Evolutionary conservation across 805 yeast genomes (phyloP).

Genomic region (Cephaloascus fragrans): DNA sequence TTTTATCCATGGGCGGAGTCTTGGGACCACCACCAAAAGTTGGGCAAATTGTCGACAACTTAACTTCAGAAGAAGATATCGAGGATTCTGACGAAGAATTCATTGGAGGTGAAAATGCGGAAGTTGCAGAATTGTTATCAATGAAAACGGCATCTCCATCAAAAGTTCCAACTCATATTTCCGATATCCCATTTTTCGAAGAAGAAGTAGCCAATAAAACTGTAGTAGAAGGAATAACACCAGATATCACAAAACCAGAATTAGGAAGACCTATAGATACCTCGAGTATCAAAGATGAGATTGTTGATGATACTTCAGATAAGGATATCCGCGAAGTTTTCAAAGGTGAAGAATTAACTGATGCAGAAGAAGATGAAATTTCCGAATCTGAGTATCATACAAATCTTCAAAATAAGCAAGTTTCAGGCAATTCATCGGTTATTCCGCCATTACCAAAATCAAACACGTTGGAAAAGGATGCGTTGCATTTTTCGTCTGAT

Average conservation of each 20-base stretch:
- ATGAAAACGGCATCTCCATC: too few species aligned
- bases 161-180: too few species aligned
- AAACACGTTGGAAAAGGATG: too few species aligned
- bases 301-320: too few species aligned
- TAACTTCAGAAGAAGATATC: slow-evolving; percentile 7
- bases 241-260: background rate
- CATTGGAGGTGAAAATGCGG: slow-evolving; percentile 2
- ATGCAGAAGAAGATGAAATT: slow-evolving; percentile 15
- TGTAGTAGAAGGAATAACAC: background rate
- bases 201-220: background rate
- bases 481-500: slow-evolving; percentile 3
- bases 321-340: too few species aligned
- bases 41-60: too few species aligned
- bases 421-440: background rate
- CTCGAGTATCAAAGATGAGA: background rate
- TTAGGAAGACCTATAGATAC: background rate
- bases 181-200: background rate
- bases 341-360: background rate
- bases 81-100: slow-evolving; percentile 4
- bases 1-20: too few species aligned
- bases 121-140: too few species aligned
- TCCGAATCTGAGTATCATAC: slow-evolving; percentile 9
- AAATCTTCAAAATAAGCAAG: background rate
- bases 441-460: background rate
- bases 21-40: too few species aligned